phyloP scores from a whole-genome alignment of 441 rosid genomes.

The Adansonia grandidieri region DNA sequence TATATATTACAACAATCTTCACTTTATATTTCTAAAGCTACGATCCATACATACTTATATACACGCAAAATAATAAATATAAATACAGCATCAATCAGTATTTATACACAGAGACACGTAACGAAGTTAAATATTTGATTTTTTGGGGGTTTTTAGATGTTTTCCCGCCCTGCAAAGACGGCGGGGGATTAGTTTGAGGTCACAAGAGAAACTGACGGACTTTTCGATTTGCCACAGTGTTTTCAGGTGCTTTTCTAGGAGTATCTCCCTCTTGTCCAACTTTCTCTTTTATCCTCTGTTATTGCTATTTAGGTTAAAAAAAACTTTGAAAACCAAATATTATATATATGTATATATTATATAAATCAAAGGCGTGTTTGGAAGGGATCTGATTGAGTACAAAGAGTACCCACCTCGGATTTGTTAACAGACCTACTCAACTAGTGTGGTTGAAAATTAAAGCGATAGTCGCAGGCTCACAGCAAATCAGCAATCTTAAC shows the following conservation, averaged over 20 bases:
- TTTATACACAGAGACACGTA: background rate
- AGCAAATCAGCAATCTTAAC: background rate
- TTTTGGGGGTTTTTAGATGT: background rate
- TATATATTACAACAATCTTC: background rate
- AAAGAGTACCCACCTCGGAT: constrained; percentile 22
- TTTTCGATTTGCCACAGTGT: constrained; percentile 31
- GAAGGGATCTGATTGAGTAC: background rate
- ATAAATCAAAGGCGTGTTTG: constrained; percentile 14
- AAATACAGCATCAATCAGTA: background rate
- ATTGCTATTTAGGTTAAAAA: background rate
- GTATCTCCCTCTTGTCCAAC: constrained; percentile 30
- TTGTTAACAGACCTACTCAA: constrained; percentile 4
- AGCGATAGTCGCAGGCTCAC: background rate
- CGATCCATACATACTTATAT: background rate
- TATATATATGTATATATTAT: background rate
- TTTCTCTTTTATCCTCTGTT: constrained; percentile 10
- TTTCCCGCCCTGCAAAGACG: constrained; percentile 52
- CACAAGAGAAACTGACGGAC: constrained; percentile 28
- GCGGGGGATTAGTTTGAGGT: constrained; percentile 36
- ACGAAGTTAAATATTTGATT: background rate
- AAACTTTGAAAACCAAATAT: background rate
- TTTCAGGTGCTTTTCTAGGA: constrained; percentile 35
- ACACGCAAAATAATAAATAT: background rate
- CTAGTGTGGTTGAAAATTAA: background rate
- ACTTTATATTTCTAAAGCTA: background rate